Percentiles rank a stretch among this genome's conserved stretches.
Conservation (phyloP, 2,329 filamentous ascomycete species). For the Ustulina deusta region DNA sequence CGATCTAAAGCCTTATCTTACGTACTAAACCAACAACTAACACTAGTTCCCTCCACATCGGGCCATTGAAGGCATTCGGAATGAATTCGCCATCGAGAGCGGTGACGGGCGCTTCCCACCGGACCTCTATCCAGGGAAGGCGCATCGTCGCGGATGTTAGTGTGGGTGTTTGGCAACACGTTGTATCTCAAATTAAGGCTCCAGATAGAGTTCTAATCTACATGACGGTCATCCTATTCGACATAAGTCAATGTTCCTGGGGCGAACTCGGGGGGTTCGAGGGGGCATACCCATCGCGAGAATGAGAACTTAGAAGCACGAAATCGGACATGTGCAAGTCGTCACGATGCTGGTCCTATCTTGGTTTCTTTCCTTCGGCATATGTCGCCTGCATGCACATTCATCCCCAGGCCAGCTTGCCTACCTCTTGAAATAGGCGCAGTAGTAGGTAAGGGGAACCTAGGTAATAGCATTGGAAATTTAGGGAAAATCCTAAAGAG, state of each 20-base stretch:
- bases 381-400: neutral
- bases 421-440: too few species aligned
- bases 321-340: neutral
- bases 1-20: too few species aligned
- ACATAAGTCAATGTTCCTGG: too few species aligned
- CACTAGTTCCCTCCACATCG: neutral
- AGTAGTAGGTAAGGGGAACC: too few species aligned
- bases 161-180: neutral
- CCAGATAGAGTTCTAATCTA: neutral
- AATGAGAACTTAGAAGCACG: neutral
- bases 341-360: neutral
- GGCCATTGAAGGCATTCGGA: neutral
- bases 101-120: neutral
- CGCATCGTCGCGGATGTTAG: neutral
- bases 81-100: neutral
- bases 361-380: neutral
- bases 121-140: neutral
- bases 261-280: too few species aligned
- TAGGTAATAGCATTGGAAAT: too few species aligned
- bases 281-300: too few species aligned
- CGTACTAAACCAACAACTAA: neutral
- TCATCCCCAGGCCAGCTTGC: neutral
- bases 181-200: too few species aligned
- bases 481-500: too few species aligned
- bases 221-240: neutral